Percentiles rank a stretch among this genome's conserved stretches.
Conservation (phyloP, 176 grass and related monocot genomes). For the Triticum urartu region DNA sequence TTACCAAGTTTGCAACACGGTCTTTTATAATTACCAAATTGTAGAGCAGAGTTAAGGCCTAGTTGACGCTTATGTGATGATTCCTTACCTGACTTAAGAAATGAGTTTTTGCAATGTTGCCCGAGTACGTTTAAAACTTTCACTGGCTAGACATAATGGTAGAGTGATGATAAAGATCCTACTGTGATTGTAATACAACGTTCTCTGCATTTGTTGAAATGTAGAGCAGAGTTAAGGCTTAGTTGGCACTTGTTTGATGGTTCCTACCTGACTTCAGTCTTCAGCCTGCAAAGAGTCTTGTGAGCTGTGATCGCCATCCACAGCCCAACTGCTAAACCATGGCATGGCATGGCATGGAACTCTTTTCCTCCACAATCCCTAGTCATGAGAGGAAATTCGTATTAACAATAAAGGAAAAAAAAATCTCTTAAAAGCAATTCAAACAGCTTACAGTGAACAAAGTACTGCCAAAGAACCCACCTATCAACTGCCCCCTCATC, state of each 20-base stretch:
- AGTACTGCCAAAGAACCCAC: conserved; percentile 21
- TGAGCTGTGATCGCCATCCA: conserved; percentile 73
- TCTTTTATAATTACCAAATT: neutral
- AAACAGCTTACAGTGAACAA: neutral
- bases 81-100: conserved; percentile 31
- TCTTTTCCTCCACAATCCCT: conserved; percentile 57
- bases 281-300: conserved; percentile 34
- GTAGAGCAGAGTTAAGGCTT: neutral
- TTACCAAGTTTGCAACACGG: too few relatives aligned
- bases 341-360: conserved; percentile 72
- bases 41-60: neutral
- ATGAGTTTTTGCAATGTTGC: neutral
- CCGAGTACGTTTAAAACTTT: neutral
- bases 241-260: neutral
- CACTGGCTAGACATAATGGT: neutral
- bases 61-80: neutral
- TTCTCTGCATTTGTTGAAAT: neutral
- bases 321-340: conserved; percentile 96
- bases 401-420: conserved; percentile 30
- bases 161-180: neutral
- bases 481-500: conserved; percentile 65
- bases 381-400: conserved; percentile 59
- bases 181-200: neutral
- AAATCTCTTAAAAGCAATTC: neutral
- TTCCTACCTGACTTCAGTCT: conserved; percentile 42